Evolutionary conservation across 257 asterid genomes (phyloP).

Genomic region (Eucommia ulmoides): DNA sequence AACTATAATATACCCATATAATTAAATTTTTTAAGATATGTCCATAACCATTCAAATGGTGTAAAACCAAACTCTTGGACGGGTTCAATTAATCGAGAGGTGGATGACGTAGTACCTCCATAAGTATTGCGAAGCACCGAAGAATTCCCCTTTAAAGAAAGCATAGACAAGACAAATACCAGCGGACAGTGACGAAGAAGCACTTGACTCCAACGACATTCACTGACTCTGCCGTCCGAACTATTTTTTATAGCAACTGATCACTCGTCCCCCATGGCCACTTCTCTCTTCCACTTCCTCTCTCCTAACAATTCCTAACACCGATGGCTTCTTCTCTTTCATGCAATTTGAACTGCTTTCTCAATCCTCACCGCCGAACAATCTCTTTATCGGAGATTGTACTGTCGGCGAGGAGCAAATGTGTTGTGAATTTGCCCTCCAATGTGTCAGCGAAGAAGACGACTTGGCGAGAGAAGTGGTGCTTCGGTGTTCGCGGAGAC

Average conservation of each 20-base stretch:
- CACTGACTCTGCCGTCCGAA: neutral
- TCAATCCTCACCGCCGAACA: conserved; percentile 2
- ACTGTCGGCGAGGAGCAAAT: neutral
- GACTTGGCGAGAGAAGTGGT: conserved; percentile 9
- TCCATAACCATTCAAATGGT: too few relatives aligned
- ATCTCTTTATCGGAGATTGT: conserved; percentile 1
- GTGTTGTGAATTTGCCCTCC: conserved; percentile 8
- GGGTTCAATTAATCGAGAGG: too few relatives aligned
- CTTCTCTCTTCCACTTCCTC: conserved; percentile 2
- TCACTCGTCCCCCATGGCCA: neutral
- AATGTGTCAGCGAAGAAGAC: conserved; percentile 5
- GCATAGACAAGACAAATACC: neutral
- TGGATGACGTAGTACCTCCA: too few relatives aligned
- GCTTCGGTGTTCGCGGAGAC: conserved; percentile 14
- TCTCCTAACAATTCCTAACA: neutral
- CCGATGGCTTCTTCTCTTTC: conserved; percentile 30
- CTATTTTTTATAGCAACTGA: neutral
- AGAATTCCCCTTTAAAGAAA: too few relatives aligned
- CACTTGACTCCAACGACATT: too few relatives aligned
- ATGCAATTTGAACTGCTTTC: conserved; percentile 8
- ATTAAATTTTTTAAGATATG: too few relatives aligned
- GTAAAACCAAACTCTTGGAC: too few relatives aligned
- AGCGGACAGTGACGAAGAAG: neutral
- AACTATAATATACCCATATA: too few relatives aligned
- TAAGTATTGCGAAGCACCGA: too few relatives aligned